Base-by-base conservation (phyloP, 2,329 filamentous ascomycete species). In the Colletotrichum eleusines region DNA sequence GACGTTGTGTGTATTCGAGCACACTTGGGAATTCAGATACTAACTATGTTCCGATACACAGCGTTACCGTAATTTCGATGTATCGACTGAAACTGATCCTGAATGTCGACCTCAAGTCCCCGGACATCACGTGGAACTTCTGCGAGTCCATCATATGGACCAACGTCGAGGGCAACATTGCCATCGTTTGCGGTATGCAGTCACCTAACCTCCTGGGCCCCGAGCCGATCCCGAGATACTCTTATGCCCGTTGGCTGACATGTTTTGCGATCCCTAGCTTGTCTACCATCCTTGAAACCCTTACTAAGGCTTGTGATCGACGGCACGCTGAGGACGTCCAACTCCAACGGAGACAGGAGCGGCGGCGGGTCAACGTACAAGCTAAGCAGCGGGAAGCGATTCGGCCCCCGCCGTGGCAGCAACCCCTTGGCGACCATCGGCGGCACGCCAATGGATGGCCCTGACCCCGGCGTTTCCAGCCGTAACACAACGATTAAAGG, bases 81-180 rank as follows among this genome's bases (percentile, higher is more conserved):
- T 59, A 74, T 1, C 67, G 75, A 3, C 58, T 76, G 12, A 40
- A 63, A 8, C 66, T 63, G 26, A 61, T 76, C 2, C 54, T 74
- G 9, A 33, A 55, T 2, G 71, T 58, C 1, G 61, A 76, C 28
- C 55, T 77, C 23, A 38, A 48, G 11, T 58, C 59, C 26, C 71
- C 70, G 1, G 77, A 78, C 42, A 74, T 77, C 16, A 77, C 75
- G 3, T 77, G 76, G 76, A 75, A 76, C 33, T 75, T 76, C 55
- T 61, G 74, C 26, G 40, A 73, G 16, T 65, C 73, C 6, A 66
- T 72, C n/a, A 61, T 77, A 16, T 76, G 74, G 75, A 74, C 74
- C 11, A 73, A 75, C 1, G 53, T 75, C 20, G 76, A 78, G 58
- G 73, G 55, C 12, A 76, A 76, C 44, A 62, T 73, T 16, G 75